Percentiles rank a stretch among this genome's conserved stretches.
phyloP scores from a whole-genome alignment of 129 eudicot species.

The Escallonia herrerae region DNA sequence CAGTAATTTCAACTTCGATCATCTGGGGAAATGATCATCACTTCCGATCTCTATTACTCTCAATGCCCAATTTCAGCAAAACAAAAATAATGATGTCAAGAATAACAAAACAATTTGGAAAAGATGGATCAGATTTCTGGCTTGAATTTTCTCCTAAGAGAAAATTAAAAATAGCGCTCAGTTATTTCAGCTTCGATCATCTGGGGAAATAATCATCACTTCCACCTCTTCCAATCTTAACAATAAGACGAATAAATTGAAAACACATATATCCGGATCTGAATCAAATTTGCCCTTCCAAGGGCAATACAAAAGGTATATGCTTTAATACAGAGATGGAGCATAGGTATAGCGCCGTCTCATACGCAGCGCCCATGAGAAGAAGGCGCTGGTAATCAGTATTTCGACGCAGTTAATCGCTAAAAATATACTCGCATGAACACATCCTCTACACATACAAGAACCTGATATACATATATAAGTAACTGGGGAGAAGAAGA shows the following conservation, averaged over 20 bases:
- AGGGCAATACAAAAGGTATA: background rate
- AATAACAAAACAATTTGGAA: background rate
- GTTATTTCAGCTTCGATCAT: no score
- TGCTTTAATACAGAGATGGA: constrained; percentile 15
- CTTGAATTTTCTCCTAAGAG: no score
- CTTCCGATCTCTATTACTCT: constrained; percentile 14
- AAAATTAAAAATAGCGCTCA: no score
- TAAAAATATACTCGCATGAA: background rate
- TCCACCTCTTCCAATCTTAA: background rate
- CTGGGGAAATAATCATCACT: no score
- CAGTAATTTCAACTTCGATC: constrained; percentile 45
- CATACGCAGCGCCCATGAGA: constrained; percentile 20
- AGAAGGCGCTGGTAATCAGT: constrained; percentile 26
- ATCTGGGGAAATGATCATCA: constrained; percentile 47
- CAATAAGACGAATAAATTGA: background rate
- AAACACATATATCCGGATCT: constrained; percentile 17
- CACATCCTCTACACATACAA: background rate
- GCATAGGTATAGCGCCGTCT: constrained; percentile 18
- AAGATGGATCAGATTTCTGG: background rate
- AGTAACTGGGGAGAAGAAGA: background rate
- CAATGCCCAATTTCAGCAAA: background rate
- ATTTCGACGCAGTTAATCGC: constrained; percentile 15
- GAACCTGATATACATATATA: background rate
- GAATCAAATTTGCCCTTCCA: background rate
- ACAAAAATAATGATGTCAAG: background rate